A percentile compares a stretch with the other conserved stretches of the same genome.
These are phyloP conservation scores for Waitea zeae DNA, from an alignment of 1,284 basidiomycete species.

Conservation along the genomic window DNA sequence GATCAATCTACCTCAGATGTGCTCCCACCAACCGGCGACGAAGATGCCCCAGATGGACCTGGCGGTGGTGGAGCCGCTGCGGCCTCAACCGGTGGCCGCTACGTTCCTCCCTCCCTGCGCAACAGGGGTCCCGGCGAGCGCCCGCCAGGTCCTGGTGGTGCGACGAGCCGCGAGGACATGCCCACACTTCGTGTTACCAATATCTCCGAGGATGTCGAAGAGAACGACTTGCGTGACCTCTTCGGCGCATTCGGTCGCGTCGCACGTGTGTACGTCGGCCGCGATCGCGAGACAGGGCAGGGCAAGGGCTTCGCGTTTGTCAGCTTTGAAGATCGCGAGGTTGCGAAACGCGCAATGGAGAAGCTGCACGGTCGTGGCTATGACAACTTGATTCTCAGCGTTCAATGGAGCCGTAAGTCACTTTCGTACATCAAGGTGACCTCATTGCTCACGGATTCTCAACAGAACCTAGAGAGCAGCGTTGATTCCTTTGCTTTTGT, in stretches of 20 bases:
- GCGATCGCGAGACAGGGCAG: slow-evolving; percentile 87
- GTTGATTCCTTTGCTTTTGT: neutral
- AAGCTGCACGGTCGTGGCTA: slow-evolving; percentile 90
- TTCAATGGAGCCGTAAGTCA: slow-evolving; percentile 41
- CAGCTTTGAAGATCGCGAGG: slow-evolving; percentile 73
- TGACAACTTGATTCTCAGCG: slow-evolving; percentile 76
- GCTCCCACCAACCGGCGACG: slow-evolving; percentile 35
- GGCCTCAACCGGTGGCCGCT: slow-evolving; percentile 69
- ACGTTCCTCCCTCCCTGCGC: slow-evolving; percentile 87
- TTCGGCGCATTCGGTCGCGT: slow-evolving; percentile 79
- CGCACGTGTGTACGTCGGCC: slow-evolving; percentile 84
- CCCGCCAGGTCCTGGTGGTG: slow-evolving; percentile 15
- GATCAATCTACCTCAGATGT: slow-evolving; percentile 14
- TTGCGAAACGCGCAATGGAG: slow-evolving; percentile 80
- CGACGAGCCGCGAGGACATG: slow-evolving; percentile 78
- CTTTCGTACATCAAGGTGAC: no score
- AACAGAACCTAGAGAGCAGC: neutral
- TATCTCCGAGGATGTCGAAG: slow-evolving; percentile 88
- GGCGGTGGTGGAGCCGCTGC: slow-evolving; percentile 12
- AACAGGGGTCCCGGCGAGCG: slow-evolving; percentile 18
- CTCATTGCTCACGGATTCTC: no score
- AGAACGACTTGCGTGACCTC: slow-evolving; percentile 86
- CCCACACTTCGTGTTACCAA: slow-evolving; percentile 97
- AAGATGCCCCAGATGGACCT: slow-evolving; percentile 21
- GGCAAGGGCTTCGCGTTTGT: slow-evolving; percentile 97